Conservation (phyloP, 116 monocot species). For the Trichopus zeylanicus region DNA sequence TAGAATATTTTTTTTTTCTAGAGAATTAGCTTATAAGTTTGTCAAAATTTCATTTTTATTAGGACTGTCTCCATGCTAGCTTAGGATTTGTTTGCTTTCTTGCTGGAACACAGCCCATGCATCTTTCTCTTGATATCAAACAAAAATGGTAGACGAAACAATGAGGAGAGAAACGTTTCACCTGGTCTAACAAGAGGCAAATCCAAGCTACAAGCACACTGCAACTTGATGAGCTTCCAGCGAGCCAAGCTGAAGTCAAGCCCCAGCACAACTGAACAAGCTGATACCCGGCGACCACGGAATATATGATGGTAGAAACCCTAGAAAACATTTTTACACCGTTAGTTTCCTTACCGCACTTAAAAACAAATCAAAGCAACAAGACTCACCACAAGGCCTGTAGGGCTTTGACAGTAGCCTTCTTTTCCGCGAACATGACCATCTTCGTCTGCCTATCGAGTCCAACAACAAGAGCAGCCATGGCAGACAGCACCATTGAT, state of each 20-base stretch:
- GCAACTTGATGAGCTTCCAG: background rate
- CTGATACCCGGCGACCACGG: constrained; percentile 43
- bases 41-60: no score
- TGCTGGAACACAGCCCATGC: no score
- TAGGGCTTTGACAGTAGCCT: constrained; percentile 40
- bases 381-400: constrained; percentile 45
- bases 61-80: no score
- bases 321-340: no score
- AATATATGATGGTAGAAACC: constrained; percentile 26
- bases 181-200: constrained; percentile 60
- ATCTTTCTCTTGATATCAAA: no score
- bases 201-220: constrained; percentile 30
- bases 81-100: no score
- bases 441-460: constrained; percentile 44
- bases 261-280: constrained; percentile 48
- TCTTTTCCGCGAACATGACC: constrained; percentile 44
- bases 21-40: no score
- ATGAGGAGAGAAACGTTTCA: no score
- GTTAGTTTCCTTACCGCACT: no score
- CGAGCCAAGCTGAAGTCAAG: constrained; percentile 14
- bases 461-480: constrained; percentile 38
- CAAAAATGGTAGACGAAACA: no score
- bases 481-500: constrained; percentile 27
- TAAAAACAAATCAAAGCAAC: background rate
- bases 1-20: no score